Percentiles rank a stretch among this genome's conserved stretches.
phyloP scores from a whole-genome alignment of 345 rosid species.

The Pistacia integerrima region DNA sequence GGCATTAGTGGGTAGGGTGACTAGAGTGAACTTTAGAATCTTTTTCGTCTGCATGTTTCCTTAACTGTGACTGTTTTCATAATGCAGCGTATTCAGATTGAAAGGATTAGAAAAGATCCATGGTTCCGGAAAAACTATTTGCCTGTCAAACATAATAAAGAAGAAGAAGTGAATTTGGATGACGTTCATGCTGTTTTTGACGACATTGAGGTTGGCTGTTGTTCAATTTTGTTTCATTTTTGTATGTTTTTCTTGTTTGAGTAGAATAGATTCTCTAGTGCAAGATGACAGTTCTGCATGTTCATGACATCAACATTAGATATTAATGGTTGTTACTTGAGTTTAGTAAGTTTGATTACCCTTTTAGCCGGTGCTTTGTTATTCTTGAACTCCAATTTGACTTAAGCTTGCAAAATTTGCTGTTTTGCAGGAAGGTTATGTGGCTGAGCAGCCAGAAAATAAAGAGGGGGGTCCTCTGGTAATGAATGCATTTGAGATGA shows the following conservation, averaged over 20 bases:
- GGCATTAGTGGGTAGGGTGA: slow-evolving; percentile 10
- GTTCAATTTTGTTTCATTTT: slow-evolving; percentile 18
- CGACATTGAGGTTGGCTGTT: slow-evolving; percentile 71
- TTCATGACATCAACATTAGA: background rate
- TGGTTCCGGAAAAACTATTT: slow-evolving; percentile 70
- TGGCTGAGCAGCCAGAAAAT: slow-evolving; percentile 51
- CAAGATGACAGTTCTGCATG: background rate
- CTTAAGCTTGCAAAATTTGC: slow-evolving; percentile 17
- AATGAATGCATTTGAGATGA: slow-evolving; percentile 99
- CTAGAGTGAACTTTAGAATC: slow-evolving; percentile 4
- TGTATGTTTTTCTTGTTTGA: background rate
- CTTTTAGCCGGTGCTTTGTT: slow-evolving; percentile 3
- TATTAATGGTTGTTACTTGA: slow-evolving; percentile 8
- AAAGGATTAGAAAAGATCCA: slow-evolving; percentile 56
- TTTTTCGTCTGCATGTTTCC: slow-evolving; percentile 11
- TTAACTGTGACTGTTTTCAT: slow-evolving; percentile 17
- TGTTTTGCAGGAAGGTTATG: slow-evolving; percentile 64
- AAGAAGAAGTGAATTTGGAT: slow-evolving; percentile 70
- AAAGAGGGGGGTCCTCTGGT: slow-evolving; percentile 61
- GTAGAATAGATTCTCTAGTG: slow-evolving; percentile 3
- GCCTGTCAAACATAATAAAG: slow-evolving; percentile 54
- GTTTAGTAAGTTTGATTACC: slow-evolving; percentile 1
- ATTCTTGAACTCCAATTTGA: slow-evolving; percentile 1
- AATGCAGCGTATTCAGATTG: slow-evolving; percentile 76
- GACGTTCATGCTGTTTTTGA: slow-evolving; percentile 80